phyloP scores from a whole-genome alignment of 2,329 filamentous ascomycete genomes.

The Thelonectria discophora region DNA sequence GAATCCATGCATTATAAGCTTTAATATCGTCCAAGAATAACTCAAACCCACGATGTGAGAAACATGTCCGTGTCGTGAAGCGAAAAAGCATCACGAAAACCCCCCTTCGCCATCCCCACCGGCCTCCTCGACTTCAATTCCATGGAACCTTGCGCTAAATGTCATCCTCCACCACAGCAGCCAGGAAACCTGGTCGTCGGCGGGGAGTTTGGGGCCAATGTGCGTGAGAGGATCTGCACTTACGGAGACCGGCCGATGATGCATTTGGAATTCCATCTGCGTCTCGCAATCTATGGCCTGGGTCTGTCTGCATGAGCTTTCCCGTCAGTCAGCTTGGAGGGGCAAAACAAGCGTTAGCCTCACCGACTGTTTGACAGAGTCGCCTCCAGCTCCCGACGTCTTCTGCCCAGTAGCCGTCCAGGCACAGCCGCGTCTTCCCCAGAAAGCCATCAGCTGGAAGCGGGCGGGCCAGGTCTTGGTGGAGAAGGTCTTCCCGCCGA shows the following conservation, averaged over 20 bases:
- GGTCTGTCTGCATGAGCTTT: slow-evolving; percentile 39
- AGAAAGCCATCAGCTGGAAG: slow-evolving; percentile 60
- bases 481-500: slow-evolving; percentile 54
- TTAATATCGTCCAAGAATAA: background rate
- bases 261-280: slow-evolving; percentile 47
- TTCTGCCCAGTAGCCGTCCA: slow-evolving; percentile 63
- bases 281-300: too few relatives aligned
- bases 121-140: slow-evolving; percentile 32
- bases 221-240: slow-evolving; percentile 34
- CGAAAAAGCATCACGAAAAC: background rate
- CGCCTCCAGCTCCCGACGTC: slow-evolving; percentile 61
- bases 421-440: slow-evolving; percentile 55
- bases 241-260: slow-evolving; percentile 54
- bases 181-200: slow-evolving; percentile 5
- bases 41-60: background rate
- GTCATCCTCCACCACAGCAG: slow-evolving; percentile 54
- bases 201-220: background rate
- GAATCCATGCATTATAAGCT: background rate
- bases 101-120: slow-evolving; percentile 15
- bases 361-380: slow-evolving; percentile 58
- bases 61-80: background rate
- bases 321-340: background rate
- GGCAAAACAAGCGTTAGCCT: slow-evolving; percentile 25
- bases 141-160: slow-evolving; percentile 57
- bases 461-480: slow-evolving; percentile 59